Percentiles rank a stretch among this genome's conserved stretches.
Evolutionary conservation across 2,329 filamentous ascomycete genomes (phyloP).

Genomic region (Fusarium nygamai): DNA sequence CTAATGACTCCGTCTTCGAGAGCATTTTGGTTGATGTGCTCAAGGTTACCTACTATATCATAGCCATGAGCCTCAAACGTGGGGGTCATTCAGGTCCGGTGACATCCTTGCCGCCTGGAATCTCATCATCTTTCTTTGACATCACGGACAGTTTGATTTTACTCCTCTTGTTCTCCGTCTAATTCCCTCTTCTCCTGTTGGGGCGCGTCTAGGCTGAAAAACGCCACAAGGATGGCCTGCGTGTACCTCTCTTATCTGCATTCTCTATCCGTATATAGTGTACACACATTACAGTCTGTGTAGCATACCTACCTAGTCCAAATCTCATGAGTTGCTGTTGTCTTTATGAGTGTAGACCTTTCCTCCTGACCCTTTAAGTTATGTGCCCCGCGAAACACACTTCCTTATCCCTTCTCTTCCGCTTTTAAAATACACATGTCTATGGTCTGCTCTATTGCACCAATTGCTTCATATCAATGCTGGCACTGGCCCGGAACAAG

Average conservation of each 20-base stretch:
- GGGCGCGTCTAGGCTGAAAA: constrained; percentile 20
- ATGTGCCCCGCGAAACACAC: neutral
- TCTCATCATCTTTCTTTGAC: neutral
- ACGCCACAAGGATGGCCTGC: constrained; percentile 10
- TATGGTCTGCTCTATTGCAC: constrained; percentile 19
- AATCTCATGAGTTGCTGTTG: neutral
- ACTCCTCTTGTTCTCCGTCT: neutral
- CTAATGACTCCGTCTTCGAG: neutral
- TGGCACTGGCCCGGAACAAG: neutral
- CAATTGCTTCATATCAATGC: constrained; percentile 2
- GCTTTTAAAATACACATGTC: neutral
- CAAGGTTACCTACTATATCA: neutral
- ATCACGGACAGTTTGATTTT: neutral
- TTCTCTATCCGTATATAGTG: constrained; percentile 2
- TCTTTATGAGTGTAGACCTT: neutral
- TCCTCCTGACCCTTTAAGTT: neutral
- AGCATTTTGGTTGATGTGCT: neutral
- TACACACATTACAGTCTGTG: neutral
- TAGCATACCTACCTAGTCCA: neutral
- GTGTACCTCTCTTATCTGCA: constrained; percentile 7
- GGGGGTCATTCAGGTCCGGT: neutral
- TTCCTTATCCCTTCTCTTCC: neutral
- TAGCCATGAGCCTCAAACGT: neutral
- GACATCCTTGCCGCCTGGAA: neutral
- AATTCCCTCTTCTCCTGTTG: constrained; percentile 17